These are phyloP conservation scores for Penicillium sp. DNA, from an alignment of 2,329 filamentous ascomycete species.

Conservation along the genomic window DNA sequence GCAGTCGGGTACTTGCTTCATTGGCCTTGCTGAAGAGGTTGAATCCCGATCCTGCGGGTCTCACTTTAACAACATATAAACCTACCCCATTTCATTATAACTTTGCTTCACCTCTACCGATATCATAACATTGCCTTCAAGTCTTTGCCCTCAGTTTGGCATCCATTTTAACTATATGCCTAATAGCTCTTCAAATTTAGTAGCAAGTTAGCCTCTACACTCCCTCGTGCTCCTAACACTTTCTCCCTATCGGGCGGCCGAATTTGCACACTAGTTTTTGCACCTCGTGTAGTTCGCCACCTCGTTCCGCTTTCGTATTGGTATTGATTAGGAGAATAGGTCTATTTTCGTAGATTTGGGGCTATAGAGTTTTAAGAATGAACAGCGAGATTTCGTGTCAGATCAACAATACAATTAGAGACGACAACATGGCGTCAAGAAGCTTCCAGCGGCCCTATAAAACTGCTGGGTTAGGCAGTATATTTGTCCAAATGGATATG, in stretches of 20 bases:
- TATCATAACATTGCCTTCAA: background rate
- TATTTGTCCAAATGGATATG: conserved; percentile 7
- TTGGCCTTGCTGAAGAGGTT: background rate
- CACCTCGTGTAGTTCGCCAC: background rate
- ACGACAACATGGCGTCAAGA: background rate
- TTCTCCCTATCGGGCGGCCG: no score
- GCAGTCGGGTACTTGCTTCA: background rate
- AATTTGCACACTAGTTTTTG: no score
- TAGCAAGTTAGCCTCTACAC: no score
- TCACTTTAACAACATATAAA: no score
- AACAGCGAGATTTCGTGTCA: background rate
- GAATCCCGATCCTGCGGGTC: background rate
- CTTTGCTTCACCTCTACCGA: background rate
- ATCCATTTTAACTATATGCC: background rate
- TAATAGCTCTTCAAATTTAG: no score
- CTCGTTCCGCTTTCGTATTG: background rate
- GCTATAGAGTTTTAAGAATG: background rate
- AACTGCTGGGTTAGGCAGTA: conserved; percentile 3
- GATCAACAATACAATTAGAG: background rate
- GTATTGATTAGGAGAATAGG: background rate
- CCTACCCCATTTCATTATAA: background rate
- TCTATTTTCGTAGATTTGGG: no score
- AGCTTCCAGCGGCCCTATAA: background rate
- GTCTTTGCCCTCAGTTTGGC: background rate
- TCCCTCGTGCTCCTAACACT: no score